Conservation (phyloP, 768 basidiomycete species). For the Hydnum rufescens region DNA sequence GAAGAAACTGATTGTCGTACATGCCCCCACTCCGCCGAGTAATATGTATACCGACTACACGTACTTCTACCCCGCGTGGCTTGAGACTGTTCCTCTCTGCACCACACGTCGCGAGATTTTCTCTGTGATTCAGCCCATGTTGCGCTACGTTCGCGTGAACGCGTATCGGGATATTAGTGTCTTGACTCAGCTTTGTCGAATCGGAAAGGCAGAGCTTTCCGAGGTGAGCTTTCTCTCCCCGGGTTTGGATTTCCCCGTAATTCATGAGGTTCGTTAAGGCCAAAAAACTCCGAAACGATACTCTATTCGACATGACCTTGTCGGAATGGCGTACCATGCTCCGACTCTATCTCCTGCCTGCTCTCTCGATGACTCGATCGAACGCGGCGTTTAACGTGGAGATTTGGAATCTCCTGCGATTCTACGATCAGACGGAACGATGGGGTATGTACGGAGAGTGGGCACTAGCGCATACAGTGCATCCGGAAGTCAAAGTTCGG, state of each 20-base stretch:
- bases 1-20: conserved; percentile 49
- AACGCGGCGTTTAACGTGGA: conserved; percentile 83
- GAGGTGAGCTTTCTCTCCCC: conserved; percentile 7
- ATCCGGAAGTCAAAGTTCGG: conserved; percentile 64
- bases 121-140: conserved; percentile 56
- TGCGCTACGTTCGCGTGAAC: conserved; percentile 64
- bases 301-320: conserved; percentile 27
- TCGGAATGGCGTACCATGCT: conserved; percentile 54
- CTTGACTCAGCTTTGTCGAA: conserved; percentile 57
- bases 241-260: not conserved
- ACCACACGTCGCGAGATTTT: conserved; percentile 44
- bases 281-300: conserved; percentile 1
- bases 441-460: conserved; percentile 95
- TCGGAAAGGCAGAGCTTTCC: conserved; percentile 42
- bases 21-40: conserved; percentile 63
- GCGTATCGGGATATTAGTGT: conserved; percentile 60
- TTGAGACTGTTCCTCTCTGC: conserved; percentile 46
- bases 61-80: conserved; percentile 84
- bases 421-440: conserved; percentile 57
- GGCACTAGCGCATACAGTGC: conserved; percentile 55
- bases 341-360: conserved; percentile 66
- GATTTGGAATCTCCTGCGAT: conserved; percentile 74
- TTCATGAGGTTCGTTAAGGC: not conserved
- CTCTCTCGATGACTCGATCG: conserved; percentile 62
- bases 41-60: conserved; percentile 59